A percentile compares a stretch with the other conserved stretches of the same genome.
These are phyloP conservation scores for Xylaria sp. DNA, from an alignment of 2,329 filamentous ascomycete species.

Conservation along the genomic window DNA sequence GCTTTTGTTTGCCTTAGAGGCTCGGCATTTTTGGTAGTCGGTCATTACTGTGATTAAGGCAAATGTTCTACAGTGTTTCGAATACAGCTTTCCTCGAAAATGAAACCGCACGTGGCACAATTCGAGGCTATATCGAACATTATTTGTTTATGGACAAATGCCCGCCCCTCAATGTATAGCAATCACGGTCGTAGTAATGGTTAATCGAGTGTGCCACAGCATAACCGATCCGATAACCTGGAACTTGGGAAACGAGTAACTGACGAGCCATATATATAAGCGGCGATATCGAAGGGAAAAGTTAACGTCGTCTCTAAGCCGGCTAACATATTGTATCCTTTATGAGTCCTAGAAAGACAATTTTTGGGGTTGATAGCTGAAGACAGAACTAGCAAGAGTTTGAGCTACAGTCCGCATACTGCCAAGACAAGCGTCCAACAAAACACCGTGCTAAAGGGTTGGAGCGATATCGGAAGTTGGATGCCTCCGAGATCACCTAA, in stretches of 20 bases:
- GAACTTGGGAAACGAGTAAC: neutral
- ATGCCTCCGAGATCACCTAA: constrained; percentile 2
- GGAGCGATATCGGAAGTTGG: constrained; percentile 14
- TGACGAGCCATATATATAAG: no score
- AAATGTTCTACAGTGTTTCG: neutral
- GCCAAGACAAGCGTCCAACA: neutral
- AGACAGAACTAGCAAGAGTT: neutral
- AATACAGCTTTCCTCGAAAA: neutral
- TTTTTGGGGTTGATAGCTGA: neutral
- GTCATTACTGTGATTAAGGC: neutral
- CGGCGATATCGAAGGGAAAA: neutral
- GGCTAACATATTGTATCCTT: neutral
- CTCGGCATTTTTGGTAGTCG: neutral
- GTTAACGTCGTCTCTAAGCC: neutral
- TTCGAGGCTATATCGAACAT: neutral
- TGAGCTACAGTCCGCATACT: neutral
- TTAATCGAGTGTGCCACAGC: constrained; percentile 7
- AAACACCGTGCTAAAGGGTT: neutral
- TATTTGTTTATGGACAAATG: neutral
- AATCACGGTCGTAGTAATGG: neutral
- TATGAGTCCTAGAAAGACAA: neutral
- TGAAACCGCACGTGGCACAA: neutral
- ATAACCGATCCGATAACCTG: constrained; percentile 10
- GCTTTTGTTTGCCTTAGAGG: neutral
- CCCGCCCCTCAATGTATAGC: neutral